Conservation (phyloP, 768 basidiomycete genomes). For the Mycena belliarum region DNA sequence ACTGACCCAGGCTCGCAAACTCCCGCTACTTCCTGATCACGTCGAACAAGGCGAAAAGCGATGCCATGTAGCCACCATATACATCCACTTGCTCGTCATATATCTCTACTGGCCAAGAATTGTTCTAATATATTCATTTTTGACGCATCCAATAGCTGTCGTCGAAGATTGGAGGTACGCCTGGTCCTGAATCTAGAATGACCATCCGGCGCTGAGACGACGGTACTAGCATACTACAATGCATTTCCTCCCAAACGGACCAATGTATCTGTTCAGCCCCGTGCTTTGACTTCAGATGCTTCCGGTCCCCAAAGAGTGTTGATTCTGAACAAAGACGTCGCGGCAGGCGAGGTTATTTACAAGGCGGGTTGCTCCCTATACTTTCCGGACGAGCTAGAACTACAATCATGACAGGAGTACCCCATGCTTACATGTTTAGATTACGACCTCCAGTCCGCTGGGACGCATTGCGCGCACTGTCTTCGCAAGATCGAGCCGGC, state of each 20-base stretch:
- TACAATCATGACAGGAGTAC: slow-evolving; percentile 54
- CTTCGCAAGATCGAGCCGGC: slow-evolving; percentile 56
- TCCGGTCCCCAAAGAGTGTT: slow-evolving; percentile 51
- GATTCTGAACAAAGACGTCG: slow-evolving; percentile 66
- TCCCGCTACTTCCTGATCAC: slow-evolving; percentile 36
- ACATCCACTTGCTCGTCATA: slow-evolving; percentile 7
- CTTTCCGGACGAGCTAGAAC: not conserved
- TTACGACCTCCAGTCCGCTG: slow-evolving; percentile 64
- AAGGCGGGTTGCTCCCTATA: slow-evolving; percentile 43
- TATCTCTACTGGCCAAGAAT: slow-evolving; percentile 16
- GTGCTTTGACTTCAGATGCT: slow-evolving; percentile 24
- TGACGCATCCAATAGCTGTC: slow-evolving; percentile 6
- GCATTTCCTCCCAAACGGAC: slow-evolving; percentile 72
- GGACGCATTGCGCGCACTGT: slow-evolving; percentile 75
- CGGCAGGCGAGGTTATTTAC: slow-evolving; percentile 75
- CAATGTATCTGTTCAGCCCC: slow-evolving; percentile 63
- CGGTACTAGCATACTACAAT: slow-evolving; percentile 67
- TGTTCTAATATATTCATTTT: slow-evolving; percentile 23
- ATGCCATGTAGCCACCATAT: slow-evolving; percentile 21
- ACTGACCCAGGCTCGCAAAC: slow-evolving; percentile 70
- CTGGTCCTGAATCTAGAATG: slow-evolving; percentile 13
- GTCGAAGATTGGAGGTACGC: slow-evolving; percentile 16
- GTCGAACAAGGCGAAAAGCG: slow-evolving; percentile 19
- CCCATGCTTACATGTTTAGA: slow-evolving; percentile 75
- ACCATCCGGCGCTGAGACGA: slow-evolving; percentile 17